Percentiles rank a stretch among this genome's conserved stretches.
phyloP scores from a whole-genome alignment of 352 stramenopile genomes.

The Pythium coloratum region DNA sequence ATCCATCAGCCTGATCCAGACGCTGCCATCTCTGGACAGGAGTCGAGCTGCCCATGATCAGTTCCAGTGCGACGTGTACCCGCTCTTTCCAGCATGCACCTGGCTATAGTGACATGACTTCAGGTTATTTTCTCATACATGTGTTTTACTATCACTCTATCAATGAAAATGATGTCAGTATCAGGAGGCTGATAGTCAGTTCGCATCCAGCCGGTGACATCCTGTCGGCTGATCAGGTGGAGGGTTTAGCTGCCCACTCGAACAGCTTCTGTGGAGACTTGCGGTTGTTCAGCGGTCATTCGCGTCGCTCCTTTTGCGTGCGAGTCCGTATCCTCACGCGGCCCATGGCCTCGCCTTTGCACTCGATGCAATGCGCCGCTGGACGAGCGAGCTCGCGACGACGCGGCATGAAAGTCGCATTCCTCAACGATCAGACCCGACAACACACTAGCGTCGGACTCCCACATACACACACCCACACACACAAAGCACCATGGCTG shows the following conservation, averaged over 20 bases:
- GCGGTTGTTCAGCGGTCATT: conserved; percentile 6
- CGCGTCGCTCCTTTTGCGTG: background rate
- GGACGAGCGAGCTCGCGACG: background rate
- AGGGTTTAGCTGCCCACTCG: background rate
- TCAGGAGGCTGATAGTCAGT: conserved; percentile 18
- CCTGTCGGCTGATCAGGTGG: background rate
- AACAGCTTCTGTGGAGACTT: conserved; percentile 1
- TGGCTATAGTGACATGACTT: conserved; percentile 1
- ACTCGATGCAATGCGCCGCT: background rate
- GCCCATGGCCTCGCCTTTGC: conserved; percentile 1
- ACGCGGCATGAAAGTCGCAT: conserved; percentile 1
- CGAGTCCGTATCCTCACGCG: conserved; percentile 1
- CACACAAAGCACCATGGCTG: conserved; percentile 46
- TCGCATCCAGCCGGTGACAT: conserved; percentile 2
- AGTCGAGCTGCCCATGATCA: background rate
- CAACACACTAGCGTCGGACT: background rate
- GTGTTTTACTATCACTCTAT: background rate
- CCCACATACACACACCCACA: background rate
- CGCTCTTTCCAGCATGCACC: conserved; percentile 5
- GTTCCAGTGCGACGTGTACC: conserved; percentile 1
- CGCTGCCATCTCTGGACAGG: background rate
- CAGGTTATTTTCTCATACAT: too few relatives aligned
- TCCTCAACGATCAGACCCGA: background rate
- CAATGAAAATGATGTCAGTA: conserved; percentile 2
- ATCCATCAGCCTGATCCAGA: background rate